Evolutionary conservation across 148 eudicot genomes (phyloP), one percentile per base, ranked within the genome.

Genomic region (Vaccinium vitisidaea): DNA sequence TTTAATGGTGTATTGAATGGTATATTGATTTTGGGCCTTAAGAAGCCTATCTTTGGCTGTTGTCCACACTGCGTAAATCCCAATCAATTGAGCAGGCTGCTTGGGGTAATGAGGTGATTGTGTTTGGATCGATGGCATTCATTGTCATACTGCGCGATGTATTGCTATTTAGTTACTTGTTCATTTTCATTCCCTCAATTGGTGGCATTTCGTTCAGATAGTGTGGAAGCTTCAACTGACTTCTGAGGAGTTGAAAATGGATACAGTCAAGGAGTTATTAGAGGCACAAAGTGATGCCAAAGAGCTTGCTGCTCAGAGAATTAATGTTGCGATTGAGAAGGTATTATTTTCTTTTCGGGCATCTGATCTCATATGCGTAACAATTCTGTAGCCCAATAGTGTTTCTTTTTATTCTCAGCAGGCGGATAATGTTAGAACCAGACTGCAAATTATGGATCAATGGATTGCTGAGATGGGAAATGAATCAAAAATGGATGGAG

Each of bases 161-260:
- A 4, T 63, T 48, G 21, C 6, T 46, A 43, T 27, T 61, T 63
- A 15, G 32, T 53, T 19, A 36, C 70, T 43, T 48, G n/a, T 63
- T 58, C 59, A 6, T 84, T 46, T 67, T 12, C 48, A 23, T 46
- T 36, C 83, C 53, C 16, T 25, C 25, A 74, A 54, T 55, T 58
- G 53, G 19, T 49, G 55, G 82, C 58, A 61, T 39, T 78, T 36
- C 8, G n/a, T 87, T 80, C 85, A 92, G 95, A 90, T 94, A 79
- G 54, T 69, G 0, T 90, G 92, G 92, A 78, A 86, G 84, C 91
- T 94, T 84, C 83, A 89, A 27, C 84, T 85, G 39, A 89, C 89
- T 80, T 78, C 75, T 8, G 80, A 86, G 21, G 97, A 94, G 88
- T 76, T 82, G 7, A 79, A 85, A 32, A 78, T 86, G 83, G 90